phyloP scores from a whole-genome alignment of 73 alveolate species.

The Stentor roeselii region DNA sequence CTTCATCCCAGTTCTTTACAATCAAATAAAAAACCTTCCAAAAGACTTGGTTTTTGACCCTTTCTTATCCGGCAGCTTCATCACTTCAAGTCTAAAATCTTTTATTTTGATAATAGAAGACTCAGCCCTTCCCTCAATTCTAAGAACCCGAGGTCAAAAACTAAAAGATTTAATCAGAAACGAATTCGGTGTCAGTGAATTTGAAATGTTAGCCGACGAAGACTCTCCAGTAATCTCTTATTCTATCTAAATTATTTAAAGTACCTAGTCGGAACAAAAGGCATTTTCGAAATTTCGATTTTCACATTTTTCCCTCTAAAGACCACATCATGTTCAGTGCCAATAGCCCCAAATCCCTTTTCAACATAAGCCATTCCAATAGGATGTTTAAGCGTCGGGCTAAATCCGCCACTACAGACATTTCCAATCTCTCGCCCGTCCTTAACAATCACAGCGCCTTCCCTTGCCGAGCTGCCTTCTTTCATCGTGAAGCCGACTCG shows the following conservation, averaged over 20 bases:
- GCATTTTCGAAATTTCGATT: constrained; percentile 56
- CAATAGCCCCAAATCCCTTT: neutral
- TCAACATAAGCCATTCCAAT: constrained; percentile 35
- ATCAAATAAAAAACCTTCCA: constrained; percentile 39
- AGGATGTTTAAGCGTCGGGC: constrained; percentile 28
- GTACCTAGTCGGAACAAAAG: constrained; percentile 70
- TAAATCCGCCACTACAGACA: constrained; percentile 32
- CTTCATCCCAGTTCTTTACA: constrained; percentile 47
- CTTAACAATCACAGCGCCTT: constrained; percentile 52
- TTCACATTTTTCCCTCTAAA: constrained; percentile 25
- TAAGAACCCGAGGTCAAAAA: constrained; percentile 37
- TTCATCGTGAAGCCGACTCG: constrained; percentile 57
- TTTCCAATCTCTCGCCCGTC: constrained; percentile 63
- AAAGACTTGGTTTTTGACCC: constrained; percentile 49
- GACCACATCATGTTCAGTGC: neutral
- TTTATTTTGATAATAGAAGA: constrained; percentile 21
- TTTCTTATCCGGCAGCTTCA: constrained; percentile 31
- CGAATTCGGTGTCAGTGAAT: neutral
- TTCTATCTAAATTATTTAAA: constrained; percentile 35
- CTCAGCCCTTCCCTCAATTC: neutral
- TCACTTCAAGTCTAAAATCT: constrained; percentile 27
- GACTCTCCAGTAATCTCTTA: constrained; percentile 46
- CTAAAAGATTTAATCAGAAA: constrained; percentile 25
- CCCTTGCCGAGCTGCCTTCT: constrained; percentile 66
- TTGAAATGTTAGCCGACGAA: constrained; percentile 38